A percentile compares a stretch with the other conserved stretches of the same genome.
Evolutionary conservation across 2,329 filamentous ascomycete genomes (phyloP).

Genomic region (Grosmannia clavigera): DNA sequence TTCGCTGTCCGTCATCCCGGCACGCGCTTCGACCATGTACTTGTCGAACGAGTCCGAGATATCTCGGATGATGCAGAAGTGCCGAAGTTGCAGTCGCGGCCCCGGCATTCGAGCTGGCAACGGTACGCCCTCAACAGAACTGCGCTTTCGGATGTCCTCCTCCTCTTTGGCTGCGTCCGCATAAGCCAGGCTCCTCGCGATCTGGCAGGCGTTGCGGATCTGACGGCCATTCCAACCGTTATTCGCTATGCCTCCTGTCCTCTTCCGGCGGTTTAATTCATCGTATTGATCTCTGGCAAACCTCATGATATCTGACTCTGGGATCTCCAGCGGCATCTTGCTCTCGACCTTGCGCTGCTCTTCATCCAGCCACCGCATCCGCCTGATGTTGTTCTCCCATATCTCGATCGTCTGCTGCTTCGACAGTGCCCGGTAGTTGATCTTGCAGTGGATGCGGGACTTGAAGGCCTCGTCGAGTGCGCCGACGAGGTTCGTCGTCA

Average conservation of each 20-base stretch:
- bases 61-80: not conserved
- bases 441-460: slow-evolving; percentile 32
- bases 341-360: not conserved
- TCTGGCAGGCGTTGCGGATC: slow-evolving; percentile 26
- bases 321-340: not conserved
- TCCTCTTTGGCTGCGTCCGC: slow-evolving; percentile 1
- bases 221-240: slow-evolving; percentile 19
- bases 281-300: slow-evolving; percentile 7
- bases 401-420: slow-evolving; percentile 9
- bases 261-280: not conserved
- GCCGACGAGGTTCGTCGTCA: slow-evolving; percentile 38
- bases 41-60: slow-evolving; percentile 2
- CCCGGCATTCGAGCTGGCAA: not conserved
- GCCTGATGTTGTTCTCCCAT: slow-evolving; percentile 10
- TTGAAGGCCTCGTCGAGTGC: slow-evolving; percentile 36
- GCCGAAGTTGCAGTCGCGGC: not conserved
- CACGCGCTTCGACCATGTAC: slow-evolving; percentile 5
- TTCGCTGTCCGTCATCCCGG: slow-evolving; percentile 1
- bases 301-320: slow-evolving; percentile 1
- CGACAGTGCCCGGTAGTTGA: slow-evolving; percentile 24
- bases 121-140: not conserved
- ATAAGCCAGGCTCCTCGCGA: slow-evolving; percentile 10
- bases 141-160: not conserved
- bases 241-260: not conserved
- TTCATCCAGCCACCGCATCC: slow-evolving; percentile 7